These are phyloP conservation scores for Stentor roeselii DNA, from an alignment of 73 alveolate species.

Conservation along the genomic window DNA sequence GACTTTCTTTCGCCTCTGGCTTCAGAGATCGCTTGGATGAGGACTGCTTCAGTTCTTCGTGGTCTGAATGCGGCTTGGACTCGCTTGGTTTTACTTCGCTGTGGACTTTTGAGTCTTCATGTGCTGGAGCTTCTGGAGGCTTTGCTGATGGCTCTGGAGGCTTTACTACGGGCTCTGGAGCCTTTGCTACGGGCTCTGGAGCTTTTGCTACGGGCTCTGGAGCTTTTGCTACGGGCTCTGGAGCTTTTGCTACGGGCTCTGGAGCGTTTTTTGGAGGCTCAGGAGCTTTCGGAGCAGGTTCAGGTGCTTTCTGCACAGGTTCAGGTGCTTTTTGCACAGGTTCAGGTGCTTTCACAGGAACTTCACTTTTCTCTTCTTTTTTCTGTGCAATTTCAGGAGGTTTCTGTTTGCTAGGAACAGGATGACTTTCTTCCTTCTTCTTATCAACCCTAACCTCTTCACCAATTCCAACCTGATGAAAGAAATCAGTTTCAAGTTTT, in stretches of 20 bases:
- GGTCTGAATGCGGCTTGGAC: no score
- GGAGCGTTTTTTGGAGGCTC: slow-evolving; percentile 1
- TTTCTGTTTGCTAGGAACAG: slow-evolving; percentile 12
- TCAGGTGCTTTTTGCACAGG: slow-evolving; percentile 23
- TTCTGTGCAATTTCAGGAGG: slow-evolving; percentile 16
- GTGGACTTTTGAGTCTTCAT: no score
- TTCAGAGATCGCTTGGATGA: no score
- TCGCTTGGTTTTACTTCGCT: no score
- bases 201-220: neutral
- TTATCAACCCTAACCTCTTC: slow-evolving; percentile 3
- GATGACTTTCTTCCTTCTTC: neutral
- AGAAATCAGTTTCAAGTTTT: slow-evolving; percentile 40
- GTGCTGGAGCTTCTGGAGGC: no score
- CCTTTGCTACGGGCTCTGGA: no score
- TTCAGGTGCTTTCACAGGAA: neutral
- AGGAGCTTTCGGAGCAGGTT: slow-evolving; percentile 30
- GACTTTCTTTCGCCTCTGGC: no score
- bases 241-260: slow-evolving; percentile 17
- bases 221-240: neutral
- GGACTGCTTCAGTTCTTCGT: no score
- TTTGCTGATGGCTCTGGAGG: no score
- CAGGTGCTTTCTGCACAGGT: slow-evolving; percentile 1
- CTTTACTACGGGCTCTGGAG: no score
- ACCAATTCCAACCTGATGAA: slow-evolving; percentile 31
- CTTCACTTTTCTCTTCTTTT: neutral